Evolutionary conservation across 1,284 basidiomycete genomes (phyloP), one percentile per base, ranked within the genome.

Genomic region (Crucibulum cyathiforme): DNA sequence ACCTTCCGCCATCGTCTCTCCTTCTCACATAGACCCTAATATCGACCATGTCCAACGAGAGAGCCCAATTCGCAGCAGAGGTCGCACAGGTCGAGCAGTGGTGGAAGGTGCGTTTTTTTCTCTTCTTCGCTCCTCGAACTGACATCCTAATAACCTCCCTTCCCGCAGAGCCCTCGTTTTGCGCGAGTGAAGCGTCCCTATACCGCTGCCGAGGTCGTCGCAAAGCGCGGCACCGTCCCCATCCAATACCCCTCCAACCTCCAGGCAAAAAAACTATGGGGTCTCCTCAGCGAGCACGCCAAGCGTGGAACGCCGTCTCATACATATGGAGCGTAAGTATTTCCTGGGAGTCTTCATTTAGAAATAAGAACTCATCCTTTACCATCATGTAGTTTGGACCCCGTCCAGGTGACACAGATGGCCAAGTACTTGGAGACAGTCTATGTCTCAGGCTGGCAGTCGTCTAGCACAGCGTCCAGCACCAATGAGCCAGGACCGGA

Each of bases 371-470:
- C 35, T 49, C 36, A 47, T 52, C 46, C 45, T 36, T 57, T 46
- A 38, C 39, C 56, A 36, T 8, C 24, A 24, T 48, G 12, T 66
- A 96, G 95, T 36, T 89, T 99, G 63, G 98, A 99, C 78, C 95
- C 96, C 2, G 96, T 99, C 12, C 97, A 99, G 80, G 86, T 96
- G 66, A 95, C 96, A 0, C 97, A 99, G 79, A 99, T 99, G 97
- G 96, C 96, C 37, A 97, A 97, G 75, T 93, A 98, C 77, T 91
- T 98, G 68, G 97, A 99, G 79, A 97, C 96, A 3, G 93, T 99
- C 65, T 99, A 99, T 75, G 94, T 99, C 54, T 98, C 96, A 12
- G 97, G 97, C 8, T 99, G 97, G 96, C 94, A 95, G 69, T 93
- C 91, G 13, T 95, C 93, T 15, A 98, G 95, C 67, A 98, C 95